Evolutionary conservation across 495 filamentous ascomycete genomes (phyloP).

Genomic region (Penicillium simplicissimum): DNA sequence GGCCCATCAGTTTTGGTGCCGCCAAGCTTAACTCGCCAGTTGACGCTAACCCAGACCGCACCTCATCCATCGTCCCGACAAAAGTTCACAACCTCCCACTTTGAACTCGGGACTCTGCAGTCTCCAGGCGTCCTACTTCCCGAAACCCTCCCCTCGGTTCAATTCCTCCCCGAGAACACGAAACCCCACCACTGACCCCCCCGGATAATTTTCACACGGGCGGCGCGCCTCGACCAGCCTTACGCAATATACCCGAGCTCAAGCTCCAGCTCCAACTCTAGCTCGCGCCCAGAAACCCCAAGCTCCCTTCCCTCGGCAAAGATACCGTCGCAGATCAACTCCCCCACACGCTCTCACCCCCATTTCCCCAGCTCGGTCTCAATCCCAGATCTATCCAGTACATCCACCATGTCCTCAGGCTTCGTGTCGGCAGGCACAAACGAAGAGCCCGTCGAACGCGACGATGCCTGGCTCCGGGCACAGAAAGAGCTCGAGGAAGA

Average conservation of each 20-base stretch:
- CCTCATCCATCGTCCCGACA: constrained; percentile 12
- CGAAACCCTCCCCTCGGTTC: constrained; percentile 13
- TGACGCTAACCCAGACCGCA: background rate
- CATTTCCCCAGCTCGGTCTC: background rate
- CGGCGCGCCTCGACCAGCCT: constrained; percentile 2
- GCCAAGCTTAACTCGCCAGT: background rate
- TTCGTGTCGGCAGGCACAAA: constrained; percentile 87
- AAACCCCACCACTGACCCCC: background rate
- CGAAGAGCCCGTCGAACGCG: constrained; percentile 58
- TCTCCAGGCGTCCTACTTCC: background rate
- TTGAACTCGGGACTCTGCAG: no score
- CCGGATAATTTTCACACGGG: constrained; percentile 22
- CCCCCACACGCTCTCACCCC: background rate
- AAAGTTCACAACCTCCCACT: constrained; percentile 10
- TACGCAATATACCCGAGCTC: constrained; percentile 25
- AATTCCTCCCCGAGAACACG: constrained; percentile 3
- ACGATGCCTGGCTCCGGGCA: constrained; percentile 75
- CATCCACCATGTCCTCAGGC: constrained; percentile 67
- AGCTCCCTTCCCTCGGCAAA: background rate
- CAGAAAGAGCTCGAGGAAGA: constrained; percentile 75
- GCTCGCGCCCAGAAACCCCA: background rate
- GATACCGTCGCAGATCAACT: background rate
- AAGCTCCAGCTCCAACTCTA: background rate
- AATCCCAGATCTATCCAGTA: background rate
- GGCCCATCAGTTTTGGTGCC: background rate